These are phyloP conservation scores for Breviolum minutum DNA, from an alignment of 73 alveolate species.

Conservation along the genomic window DNA sequence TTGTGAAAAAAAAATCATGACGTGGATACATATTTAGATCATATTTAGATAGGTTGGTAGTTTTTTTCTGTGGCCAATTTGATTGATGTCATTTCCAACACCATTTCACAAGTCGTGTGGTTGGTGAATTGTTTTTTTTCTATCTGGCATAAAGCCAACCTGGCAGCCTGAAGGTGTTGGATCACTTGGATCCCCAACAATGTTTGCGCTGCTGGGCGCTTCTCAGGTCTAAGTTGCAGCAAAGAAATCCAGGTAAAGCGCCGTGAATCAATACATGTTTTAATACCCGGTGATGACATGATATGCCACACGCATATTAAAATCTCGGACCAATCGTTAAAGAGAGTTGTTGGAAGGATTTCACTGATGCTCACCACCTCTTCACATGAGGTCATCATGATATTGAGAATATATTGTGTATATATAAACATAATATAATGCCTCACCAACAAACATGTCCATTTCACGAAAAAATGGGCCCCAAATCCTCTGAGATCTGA, in stretches of 20 bases:
- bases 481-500: too few species aligned
- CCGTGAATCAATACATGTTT: background rate
- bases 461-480: background rate
- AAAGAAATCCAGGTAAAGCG: background rate
- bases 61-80: too few species aligned
- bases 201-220: background rate
- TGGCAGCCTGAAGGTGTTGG: background rate
- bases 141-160: background rate
- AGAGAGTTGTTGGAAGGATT: background rate
- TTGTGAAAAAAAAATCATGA: background rate
- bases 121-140: background rate
- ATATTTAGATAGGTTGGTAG: background rate
- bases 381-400: too few species aligned
- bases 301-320: too few species aligned
- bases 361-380: background rate
- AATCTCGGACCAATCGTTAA: too few species aligned
- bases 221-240: background rate
- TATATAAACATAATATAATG: too few species aligned
- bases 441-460: background rate
- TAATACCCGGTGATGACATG: too few species aligned
- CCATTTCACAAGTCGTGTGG: background rate
- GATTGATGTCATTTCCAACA: too few species aligned
- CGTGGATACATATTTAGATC: background rate
- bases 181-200: background rate
- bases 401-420: too few species aligned